Percentiles rank a stretch among this genome's conserved stretches.
Conservation (phyloP, 305 asterid genomes). For the Solanum hybrid region DNA sequence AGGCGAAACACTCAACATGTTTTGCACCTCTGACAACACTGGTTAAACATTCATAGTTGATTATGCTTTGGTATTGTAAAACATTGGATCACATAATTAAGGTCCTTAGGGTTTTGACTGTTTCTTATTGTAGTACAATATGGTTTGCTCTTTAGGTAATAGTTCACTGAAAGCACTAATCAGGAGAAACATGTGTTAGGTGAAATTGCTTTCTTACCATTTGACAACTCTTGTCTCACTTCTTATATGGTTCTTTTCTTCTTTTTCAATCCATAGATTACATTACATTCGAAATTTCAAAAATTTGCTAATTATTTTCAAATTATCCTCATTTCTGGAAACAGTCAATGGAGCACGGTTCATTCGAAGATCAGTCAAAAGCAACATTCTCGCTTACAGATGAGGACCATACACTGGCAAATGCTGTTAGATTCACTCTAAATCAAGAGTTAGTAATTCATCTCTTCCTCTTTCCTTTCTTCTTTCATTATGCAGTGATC, state of each 20-base stretch:
- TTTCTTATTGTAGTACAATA: neutral
- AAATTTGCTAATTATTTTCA: neutral
- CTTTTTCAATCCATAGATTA: neutral
- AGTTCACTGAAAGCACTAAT: neutral
- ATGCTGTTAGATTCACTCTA: constrained; percentile 58
- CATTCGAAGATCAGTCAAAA: constrained; percentile 41
- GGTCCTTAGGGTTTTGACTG: neutral
- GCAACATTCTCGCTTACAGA: constrained; percentile 63
- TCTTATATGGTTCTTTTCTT: neutral
- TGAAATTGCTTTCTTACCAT: neutral
- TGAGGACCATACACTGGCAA: constrained; percentile 79
- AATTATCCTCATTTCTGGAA: neutral
- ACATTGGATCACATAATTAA: neutral
- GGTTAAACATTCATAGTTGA: neutral
- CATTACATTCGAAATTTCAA: neutral
- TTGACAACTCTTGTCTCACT: neutral
- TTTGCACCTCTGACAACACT: neutral
- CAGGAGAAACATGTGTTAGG: neutral
- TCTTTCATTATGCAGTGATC: neutral
- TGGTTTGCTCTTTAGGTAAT: neutral
- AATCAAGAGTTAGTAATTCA: constrained; percentile 62
- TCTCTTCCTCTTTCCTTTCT: neutral
- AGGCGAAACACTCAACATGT: neutral
- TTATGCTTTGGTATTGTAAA: neutral
- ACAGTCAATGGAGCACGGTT: constrained; percentile 53